Evolutionary conservation across 2,329 filamentous ascomycete genomes (phyloP).

Genomic region (Pseudocercospora eumusae): DNA sequence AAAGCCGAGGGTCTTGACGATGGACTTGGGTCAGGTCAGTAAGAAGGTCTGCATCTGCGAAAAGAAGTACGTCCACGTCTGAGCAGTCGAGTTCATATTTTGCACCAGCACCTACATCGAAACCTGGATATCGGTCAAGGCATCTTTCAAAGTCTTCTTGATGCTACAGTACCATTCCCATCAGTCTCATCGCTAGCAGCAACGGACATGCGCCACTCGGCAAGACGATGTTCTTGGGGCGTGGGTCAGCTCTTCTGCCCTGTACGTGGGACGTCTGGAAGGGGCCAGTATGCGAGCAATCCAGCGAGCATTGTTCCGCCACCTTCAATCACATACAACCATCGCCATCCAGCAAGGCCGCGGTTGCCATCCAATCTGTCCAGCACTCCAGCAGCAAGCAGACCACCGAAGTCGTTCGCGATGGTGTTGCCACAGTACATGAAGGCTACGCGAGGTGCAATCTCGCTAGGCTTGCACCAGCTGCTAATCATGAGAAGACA

Average conservation of each 20-base stretch:
- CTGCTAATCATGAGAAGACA: conserved; percentile 14
- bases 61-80: conserved; percentile 17
- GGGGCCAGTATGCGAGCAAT: conserved; percentile 11
- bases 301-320: conserved; percentile 7
- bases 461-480: conserved; percentile 18
- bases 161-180: conserved; percentile 4
- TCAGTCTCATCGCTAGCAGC: conserved; percentile 12
- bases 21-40: background rate
- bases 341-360: conserved; percentile 13
- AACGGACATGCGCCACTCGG: conserved; percentile 8
- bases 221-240: conserved; percentile 11
- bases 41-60: background rate
- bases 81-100: conserved; percentile 7
- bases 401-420: conserved; percentile 23
- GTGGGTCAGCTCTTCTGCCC: conserved; percentile 7
- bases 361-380: conserved; percentile 8
- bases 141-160: background rate
- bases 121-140: conserved; percentile 10
- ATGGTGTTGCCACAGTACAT: conserved; percentile 35
- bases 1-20: conserved; percentile 12
- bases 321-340: conserved; percentile 17
- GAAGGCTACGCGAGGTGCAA: conserved; percentile 11
- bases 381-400: conserved; percentile 19
- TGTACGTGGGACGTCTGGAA: conserved; percentile 7
- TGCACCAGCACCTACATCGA: conserved; percentile 4